Evolutionary conservation across 441 rosid species (phyloP), one percentile per base, ranked within the genome.

Genomic region (Eruca vesicaria): DNA sequence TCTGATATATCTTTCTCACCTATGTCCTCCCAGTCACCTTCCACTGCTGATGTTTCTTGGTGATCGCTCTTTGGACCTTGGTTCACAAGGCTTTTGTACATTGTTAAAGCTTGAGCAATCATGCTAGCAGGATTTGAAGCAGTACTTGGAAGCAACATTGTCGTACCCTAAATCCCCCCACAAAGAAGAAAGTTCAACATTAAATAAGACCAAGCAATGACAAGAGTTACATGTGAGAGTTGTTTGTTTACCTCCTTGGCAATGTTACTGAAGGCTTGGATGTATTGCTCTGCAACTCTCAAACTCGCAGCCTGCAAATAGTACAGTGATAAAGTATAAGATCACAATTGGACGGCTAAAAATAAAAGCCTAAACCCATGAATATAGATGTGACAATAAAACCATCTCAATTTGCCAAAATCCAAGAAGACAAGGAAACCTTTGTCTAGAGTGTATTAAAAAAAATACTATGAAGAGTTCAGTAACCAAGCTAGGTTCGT

Each of bases 191-290:
- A 57, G 45, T 5, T 50, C 57, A 76, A 31, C 4, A 59, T 38
- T 55, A 48, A 0, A 74, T 73, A 57, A 58, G 14, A 66, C 20
- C 21, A 23, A 18, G 9, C 10, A 19, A 5, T 23, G 28, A 12
- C 32, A 43, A 10, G 29, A 26, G 6, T 41, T 29, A 2, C 50
- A 41, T 7, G 32, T 33, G 20, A 23, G 33, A 7, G 23, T 5
- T 58, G 6, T 29, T 59, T 68, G 33, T 57, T 80, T 82, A 93
- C 98, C 95, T 91, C 84, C 83, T 95, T 93, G 68, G 99, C 99
- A 78, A 95, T 93, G 61, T 95, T 86, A 76, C 99, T 72, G 15
- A 93, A 95, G 60, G 99, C 98, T 4, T 86, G 84, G 68, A 91
- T 73, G 66, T 95, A 95, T 71, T 90, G 95, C 78, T 93, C 97